Percentiles rank a stretch among this genome's conserved stretches.
Conservation (phyloP, 148 eudicot species). For the Drosera capensis region DNA sequence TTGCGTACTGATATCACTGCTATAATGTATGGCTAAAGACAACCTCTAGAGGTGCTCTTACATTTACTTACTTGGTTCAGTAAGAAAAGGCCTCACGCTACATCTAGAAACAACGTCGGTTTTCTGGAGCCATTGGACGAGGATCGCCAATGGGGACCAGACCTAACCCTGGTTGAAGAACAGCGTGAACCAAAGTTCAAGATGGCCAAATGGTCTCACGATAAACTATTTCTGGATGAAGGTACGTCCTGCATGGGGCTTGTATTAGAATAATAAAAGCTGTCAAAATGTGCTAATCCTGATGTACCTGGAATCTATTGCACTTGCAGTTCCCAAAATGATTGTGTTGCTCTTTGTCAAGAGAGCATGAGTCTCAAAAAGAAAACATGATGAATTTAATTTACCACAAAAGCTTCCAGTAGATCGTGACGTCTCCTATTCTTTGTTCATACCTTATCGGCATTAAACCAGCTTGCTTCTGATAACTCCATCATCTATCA, state of each 20-base stretch:
- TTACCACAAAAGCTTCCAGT: no score
- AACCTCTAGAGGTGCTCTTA: background rate
- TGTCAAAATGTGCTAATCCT: background rate
- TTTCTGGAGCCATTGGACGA: conserved; percentile 65
- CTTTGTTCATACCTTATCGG: no score
- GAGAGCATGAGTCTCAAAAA: no score
- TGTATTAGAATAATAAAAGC: background rate
- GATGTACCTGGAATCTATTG: no score
- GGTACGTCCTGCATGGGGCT: conserved; percentile 21
- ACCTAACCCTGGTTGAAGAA: conserved; percentile 12
- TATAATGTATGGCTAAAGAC: background rate
- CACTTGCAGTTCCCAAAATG: no score
- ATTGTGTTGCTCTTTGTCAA: no score
- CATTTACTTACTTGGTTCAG: conserved; percentile 22
- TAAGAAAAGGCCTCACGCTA: conserved; percentile 54
- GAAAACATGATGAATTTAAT: no score
- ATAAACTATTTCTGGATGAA: conserved; percentile 34
- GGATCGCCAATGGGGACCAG: conserved; percentile 36
- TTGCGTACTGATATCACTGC: background rate
- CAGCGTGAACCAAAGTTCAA: conserved; percentile 32
- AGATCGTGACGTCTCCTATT: no score
- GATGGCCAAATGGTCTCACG: conserved; percentile 28
- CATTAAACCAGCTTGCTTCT: background rate
- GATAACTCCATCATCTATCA: background rate
- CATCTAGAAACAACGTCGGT: conserved; percentile 30